Evolutionary conservation across 768 basidiomycete species (phyloP).

Genomic region (Asterophora lycoperdoides): DNA sequence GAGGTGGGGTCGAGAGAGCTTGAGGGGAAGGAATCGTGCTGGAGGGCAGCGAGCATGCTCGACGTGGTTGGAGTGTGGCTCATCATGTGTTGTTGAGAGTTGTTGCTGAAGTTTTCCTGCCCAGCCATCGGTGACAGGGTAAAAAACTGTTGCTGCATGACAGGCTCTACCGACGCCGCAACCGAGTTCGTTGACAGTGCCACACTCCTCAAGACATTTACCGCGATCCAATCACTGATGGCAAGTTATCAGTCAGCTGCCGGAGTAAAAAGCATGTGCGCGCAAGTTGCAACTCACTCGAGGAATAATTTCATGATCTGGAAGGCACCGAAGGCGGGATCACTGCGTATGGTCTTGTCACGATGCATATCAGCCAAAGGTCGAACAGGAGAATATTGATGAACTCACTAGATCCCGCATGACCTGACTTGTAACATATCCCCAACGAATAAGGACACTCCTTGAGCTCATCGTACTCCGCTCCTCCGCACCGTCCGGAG

Average conservation of each 20-base stretch:
- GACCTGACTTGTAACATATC: slow-evolving; percentile 88
- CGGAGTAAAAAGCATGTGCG: background rate
- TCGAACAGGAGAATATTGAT: background rate
- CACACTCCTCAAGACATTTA: slow-evolving; percentile 82
- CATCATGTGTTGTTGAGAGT: slow-evolving; percentile 57
- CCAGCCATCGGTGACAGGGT: slow-evolving; percentile 86
- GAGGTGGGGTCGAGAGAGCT: slow-evolving; percentile 63
- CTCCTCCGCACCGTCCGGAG: slow-evolving; percentile 58
- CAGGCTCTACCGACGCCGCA: slow-evolving; percentile 86
- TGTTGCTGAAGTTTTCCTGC: slow-evolving; percentile 67
- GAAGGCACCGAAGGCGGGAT: slow-evolving; percentile 90
- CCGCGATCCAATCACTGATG: slow-evolving; percentile 82
- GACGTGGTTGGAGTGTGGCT: slow-evolving; percentile 82
- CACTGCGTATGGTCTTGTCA: slow-evolving; percentile 80
- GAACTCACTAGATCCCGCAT: slow-evolving; percentile 81
- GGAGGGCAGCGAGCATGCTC: slow-evolving; percentile 86
- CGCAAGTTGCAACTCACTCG: slow-evolving; percentile 59
- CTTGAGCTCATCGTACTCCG: slow-evolving; percentile 80
- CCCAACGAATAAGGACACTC: slow-evolving; percentile 86
- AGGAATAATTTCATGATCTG: slow-evolving; percentile 89
- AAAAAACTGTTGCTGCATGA: slow-evolving; percentile 88
- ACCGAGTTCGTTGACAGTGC: slow-evolving; percentile 89
- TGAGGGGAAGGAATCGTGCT: slow-evolving; percentile 66
- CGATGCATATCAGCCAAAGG: slow-evolving; percentile 1
- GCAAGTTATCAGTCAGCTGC: slow-evolving; percentile 14